These are phyloP conservation scores for Akanthomyces uredinophilus DNA, from an alignment of 2,329 filamentous ascomycete genomes.

Conservation along the genomic window DNA sequence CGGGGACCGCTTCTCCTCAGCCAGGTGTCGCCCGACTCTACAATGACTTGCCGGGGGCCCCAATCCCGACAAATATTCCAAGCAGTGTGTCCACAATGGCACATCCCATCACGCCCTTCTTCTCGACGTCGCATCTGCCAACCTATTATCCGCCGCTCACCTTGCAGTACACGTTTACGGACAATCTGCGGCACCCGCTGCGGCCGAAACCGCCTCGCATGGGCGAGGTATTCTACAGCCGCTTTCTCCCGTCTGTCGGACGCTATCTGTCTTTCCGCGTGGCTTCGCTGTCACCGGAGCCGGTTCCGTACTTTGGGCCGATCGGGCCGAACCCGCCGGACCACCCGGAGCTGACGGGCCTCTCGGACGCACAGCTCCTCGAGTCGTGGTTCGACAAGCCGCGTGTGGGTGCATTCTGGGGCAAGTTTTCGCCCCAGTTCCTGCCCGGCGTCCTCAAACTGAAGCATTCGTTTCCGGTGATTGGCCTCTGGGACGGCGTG, in stretches of 20 bases:
- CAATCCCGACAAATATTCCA: slow-evolving; percentile 31
- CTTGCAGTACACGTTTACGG: slow-evolving; percentile 72
- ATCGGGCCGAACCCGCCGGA: slow-evolving; percentile 36
- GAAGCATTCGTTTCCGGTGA: slow-evolving; percentile 79
- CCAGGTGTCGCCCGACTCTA: slow-evolving; percentile 20
- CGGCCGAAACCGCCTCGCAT: slow-evolving; percentile 84
- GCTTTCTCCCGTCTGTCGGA: slow-evolving; percentile 73
- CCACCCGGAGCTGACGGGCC: slow-evolving; percentile 35
- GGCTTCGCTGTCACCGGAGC: slow-evolving; percentile 61
- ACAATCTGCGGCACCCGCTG: slow-evolving; percentile 76
- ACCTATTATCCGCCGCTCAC: slow-evolving; percentile 87
- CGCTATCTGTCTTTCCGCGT: slow-evolving; percentile 89
- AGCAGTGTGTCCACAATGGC: slow-evolving; percentile 24
- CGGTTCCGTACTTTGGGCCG: slow-evolving; percentile 61
- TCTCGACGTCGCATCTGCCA: slow-evolving; percentile 76
- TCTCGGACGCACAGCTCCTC: slow-evolving; percentile 57
- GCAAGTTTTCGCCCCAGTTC: slow-evolving; percentile 60
- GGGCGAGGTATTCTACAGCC: slow-evolving; percentile 85
- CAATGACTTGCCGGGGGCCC: slow-evolving; percentile 35
- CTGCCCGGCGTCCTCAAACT: slow-evolving; percentile 59
- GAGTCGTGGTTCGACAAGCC: slow-evolving; percentile 85
- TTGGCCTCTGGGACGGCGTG: slow-evolving; percentile 89
- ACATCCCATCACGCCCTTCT: slow-evolving; percentile 62
- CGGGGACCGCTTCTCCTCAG: slow-evolving; percentile 14
- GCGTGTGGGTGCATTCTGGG: slow-evolving; percentile 83